Evolutionary conservation across 768 basidiomycete species (phyloP).

Genomic region (Pulveroboletus sp.): DNA sequence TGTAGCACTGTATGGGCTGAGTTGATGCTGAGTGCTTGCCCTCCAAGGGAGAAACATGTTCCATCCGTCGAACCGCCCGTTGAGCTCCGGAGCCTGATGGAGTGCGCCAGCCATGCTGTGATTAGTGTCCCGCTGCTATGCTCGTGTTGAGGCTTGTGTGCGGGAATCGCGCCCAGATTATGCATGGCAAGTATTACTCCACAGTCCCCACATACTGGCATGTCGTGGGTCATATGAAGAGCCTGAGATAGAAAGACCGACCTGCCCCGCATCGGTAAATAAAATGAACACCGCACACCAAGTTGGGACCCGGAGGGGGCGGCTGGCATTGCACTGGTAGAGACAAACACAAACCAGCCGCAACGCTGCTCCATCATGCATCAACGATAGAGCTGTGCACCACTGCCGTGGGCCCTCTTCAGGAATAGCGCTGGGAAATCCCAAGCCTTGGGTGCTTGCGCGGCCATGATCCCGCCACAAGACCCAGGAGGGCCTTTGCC

Average conservation of each 20-base stretch:
- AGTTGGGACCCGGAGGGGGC: neutral
- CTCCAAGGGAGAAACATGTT: neutral
- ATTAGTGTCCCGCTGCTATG: too few relatives aligned
- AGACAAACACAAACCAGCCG: slow-evolving; percentile 11
- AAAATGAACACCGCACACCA: neutral
- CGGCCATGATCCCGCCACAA: slow-evolving; percentile 7
- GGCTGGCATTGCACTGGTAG: slow-evolving; percentile 14
- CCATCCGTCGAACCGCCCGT: slow-evolving; percentile 6
- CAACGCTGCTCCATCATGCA: too few relatives aligned
- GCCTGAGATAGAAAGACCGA: neutral
- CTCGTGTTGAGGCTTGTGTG: too few relatives aligned
- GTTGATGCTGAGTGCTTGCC: neutral
- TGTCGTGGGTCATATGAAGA: neutral
- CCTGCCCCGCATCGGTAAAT: neutral
- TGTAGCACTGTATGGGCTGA: neutral
- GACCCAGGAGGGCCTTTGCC: neutral
- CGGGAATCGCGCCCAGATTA: too few relatives aligned
- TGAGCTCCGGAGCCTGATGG: neutral
- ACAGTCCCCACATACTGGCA: neutral
- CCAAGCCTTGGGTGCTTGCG: too few relatives aligned
- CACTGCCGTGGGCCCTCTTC: too few relatives aligned
- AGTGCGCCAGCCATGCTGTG: neutral
- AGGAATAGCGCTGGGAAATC: too few relatives aligned
- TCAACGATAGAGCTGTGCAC: too few relatives aligned
- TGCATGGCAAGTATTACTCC: too few relatives aligned